Evolutionary conservation across 176 grass and related monocot species (phyloP), one percentile per base, ranked within the genome.

Genomic region (Chloris gayana): DNA sequence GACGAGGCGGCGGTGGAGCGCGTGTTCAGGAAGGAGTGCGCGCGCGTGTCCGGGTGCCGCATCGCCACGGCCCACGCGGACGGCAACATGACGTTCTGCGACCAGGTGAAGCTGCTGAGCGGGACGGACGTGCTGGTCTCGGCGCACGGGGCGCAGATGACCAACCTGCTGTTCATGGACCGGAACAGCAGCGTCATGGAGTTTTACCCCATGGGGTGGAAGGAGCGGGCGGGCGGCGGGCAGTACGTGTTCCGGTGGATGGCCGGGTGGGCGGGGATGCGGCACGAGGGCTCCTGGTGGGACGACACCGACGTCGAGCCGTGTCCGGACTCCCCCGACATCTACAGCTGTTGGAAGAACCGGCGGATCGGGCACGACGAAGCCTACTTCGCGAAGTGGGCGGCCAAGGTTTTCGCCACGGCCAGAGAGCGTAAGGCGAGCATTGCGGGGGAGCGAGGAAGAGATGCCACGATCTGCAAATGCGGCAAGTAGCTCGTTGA

Each of bases 161-260:
- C 89, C 4, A 97, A 93, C 78, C 21, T 86, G 68, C 8, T 89
- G 33, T 93, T 97, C 66, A 97, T 93, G 94, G 91, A 93, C 7
- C 71, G 78, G 82, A 88, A 84, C 59, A 91, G 84, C 75, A 93
- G 86, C 85, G 11, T 93, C 12, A 91, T 97, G 94, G 94, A 97
- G 62, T 88, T 97, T 39, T 97, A 86, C 72, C 91, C 87, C 0
- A 78, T 86, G 61, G 89, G 94, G 0, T 97, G 94, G 94, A 78
- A 67, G 49, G 74, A 97, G 57, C 19, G 82, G 9, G 91, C 91
- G 0, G 91, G 86, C 0, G 41, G 56, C 0, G 85, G 91, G 60
- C 88, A 91, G 74, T 91, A 78, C n/a, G 91, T 97, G 60, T 93
- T 30, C 89, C 76, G 77, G 37, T 93, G 89, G 94, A 68, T 93